phyloP scores from a whole-genome alignment of 176 grass and related monocot species.

The Phoenix dactylifera region DNA sequence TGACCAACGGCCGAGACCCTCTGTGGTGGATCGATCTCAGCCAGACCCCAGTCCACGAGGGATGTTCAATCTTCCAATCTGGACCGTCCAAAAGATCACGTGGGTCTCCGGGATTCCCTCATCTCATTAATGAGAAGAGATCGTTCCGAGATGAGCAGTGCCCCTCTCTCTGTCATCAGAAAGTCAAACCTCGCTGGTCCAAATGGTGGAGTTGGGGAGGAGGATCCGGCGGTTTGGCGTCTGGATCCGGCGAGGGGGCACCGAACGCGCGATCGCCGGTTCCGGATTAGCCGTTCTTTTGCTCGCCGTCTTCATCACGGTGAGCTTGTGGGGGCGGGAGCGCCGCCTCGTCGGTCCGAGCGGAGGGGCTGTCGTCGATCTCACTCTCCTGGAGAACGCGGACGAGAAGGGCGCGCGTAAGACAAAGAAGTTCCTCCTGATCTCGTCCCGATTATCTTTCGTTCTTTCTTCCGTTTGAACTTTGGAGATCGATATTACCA shows the following conservation, averaged over 20 bases:
- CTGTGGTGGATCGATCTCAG: too few species aligned
- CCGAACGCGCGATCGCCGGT: slow-evolving; percentile 23
- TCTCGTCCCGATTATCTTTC: not conserved
- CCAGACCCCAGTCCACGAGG: too few species aligned
- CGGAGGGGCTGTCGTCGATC: slow-evolving; percentile 40
- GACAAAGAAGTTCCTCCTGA: not conserved
- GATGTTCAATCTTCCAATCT: too few species aligned
- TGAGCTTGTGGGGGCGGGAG: slow-evolving; percentile 7
- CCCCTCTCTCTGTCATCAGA: too few species aligned
- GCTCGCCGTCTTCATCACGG: slow-evolving; percentile 22
- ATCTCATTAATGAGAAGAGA: too few species aligned
- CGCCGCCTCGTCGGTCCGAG: slow-evolving; percentile 16
- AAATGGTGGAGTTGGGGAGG: not conserved
- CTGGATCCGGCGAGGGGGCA: slow-evolving; percentile 46
- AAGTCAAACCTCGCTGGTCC: too few species aligned
- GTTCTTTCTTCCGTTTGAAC: not conserved
- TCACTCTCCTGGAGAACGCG: slow-evolving; percentile 49
- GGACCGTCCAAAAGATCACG: too few species aligned
- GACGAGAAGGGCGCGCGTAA: slow-evolving; percentile 68
- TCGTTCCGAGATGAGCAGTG: too few species aligned
- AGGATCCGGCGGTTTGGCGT: slow-evolving; percentile 33
- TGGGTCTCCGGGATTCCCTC: too few species aligned
- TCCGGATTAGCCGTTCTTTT: slow-evolving; percentile 5
- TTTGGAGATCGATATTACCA: too few species aligned
- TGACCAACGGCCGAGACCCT: too few species aligned